Evolutionary conservation across 768 basidiomycete species (phyloP).

Genomic region (Termitomyces sp.): DNA sequence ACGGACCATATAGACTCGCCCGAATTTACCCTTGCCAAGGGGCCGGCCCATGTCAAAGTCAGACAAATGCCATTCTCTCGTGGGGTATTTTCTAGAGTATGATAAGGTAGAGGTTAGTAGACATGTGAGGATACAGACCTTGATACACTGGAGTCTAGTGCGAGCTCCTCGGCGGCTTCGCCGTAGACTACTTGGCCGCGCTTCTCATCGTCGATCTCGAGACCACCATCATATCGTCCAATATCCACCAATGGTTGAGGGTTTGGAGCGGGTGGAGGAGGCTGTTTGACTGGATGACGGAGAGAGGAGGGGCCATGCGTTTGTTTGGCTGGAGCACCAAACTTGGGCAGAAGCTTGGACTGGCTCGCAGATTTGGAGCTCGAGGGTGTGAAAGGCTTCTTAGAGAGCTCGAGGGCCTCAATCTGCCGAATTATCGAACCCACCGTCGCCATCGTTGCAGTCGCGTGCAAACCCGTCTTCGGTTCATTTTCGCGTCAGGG

Average conservation of each 20-base stretch:
- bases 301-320: constrained; percentile 40
- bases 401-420: constrained; percentile 67
- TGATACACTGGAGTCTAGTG: constrained; percentile 79
- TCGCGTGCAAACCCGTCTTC: neutral
- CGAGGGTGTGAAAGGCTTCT: constrained; percentile 34
- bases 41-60: constrained; percentile 94
- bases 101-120: neutral
- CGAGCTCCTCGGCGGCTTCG: constrained; percentile 77
- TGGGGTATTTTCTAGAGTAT: constrained; percentile 56
- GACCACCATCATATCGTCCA: constrained; percentile 92
- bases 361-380: constrained; percentile 59
- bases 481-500: constrained; percentile 9
- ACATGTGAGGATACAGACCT: constrained; percentile 35
- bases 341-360: constrained; percentile 73
- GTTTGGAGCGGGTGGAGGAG: constrained; percentile 17
- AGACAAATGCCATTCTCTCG: constrained; percentile 81
- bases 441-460: constrained; percentile 40
- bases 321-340: constrained; percentile 50
- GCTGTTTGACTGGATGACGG: constrained; percentile 33
- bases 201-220: constrained; percentile 87
- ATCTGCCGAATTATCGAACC: constrained; percentile 68
- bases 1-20: constrained; percentile 97
- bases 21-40: constrained; percentile 98
- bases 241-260: constrained; percentile 60
- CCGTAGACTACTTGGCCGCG: constrained; percentile 72